Evolutionary conservation across 1,139 yeast genomes (phyloP), one percentile per base, ranked within the genome.

Genomic region (Nakaseomyces kungkrabaensis): DNA sequence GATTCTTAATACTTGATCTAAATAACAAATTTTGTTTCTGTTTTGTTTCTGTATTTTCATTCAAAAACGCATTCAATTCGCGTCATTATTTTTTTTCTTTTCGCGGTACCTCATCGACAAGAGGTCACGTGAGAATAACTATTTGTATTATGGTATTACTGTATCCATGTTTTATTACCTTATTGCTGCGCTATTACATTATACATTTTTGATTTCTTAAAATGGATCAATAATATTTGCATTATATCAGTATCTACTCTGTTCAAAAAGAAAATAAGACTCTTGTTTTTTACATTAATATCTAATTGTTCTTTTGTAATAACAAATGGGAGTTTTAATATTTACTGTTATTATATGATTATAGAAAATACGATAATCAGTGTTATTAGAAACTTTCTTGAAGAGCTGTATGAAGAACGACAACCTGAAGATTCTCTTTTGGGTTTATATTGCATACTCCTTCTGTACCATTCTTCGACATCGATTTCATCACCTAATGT

Each of bases 401-500:
- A n/a, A 11, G 24, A 38, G 13, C 31, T 38, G 31, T n/a, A 38
- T 25, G 25, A 5, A 8, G 42, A 25, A 11, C 5, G 13, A 11
- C n/a, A 36, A 10, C 7, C 25, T 4, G 44, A 41, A 8, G 44
- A 27, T 29, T 41, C 25, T 41, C 34, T 25, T 29, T 41, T 41
- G 11, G 44, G 44, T 17, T 29, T 41, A 6, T 24, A 41, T 17
- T 27, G 33, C 44, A 5, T 41, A 25, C 44, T 41, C n/a, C 44
- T 41, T 22, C 44, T 27, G 44, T 41, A 41, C 44, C 44, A 41
- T 41, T 41, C 44, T 9, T 41, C 44, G 4, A 41, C 34, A 26
- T 41, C 34, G 4, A 41, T 41, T 29, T 29, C 44, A 27, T 41
- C 34, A 29, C 7, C n/a, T 5, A 33, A 11, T 33, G 5, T 33